A percentile compares a stretch with the other conserved stretches of the same genome.
Conservation (phyloP, 2,329 filamentous ascomycete genomes). For the Calonectria fujianensis region DNA sequence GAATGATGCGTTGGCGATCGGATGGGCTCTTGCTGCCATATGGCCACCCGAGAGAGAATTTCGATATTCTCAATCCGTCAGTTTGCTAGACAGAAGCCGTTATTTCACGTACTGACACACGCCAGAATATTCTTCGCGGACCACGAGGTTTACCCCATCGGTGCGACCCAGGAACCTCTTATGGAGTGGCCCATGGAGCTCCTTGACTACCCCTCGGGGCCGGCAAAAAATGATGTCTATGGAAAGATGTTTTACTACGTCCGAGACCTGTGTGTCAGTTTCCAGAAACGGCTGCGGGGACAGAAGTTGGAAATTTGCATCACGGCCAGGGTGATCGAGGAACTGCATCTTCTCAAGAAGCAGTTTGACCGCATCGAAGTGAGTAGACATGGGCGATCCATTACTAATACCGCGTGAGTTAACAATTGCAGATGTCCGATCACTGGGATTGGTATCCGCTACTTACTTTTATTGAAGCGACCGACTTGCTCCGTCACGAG, state of each 20-base stretch:
- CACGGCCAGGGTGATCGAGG: neutral
- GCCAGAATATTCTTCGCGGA: slow-evolving; percentile 46
- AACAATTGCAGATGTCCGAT: slow-evolving; percentile 43
- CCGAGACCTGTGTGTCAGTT: slow-evolving; percentile 45
- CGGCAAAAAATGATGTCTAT: slow-evolving; percentile 53
- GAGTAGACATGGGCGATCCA: neutral
- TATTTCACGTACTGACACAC: neutral
- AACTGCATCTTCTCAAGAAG: slow-evolving; percentile 21
- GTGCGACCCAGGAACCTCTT: slow-evolving; percentile 50
- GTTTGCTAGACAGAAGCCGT: slow-evolving; percentile 15
- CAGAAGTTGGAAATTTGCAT: slow-evolving; percentile 33
- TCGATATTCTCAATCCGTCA: slow-evolving; percentile 50
- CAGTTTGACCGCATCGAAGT: slow-evolving; percentile 48
- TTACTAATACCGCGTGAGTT: neutral
- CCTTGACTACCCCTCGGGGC: slow-evolving; percentile 43
- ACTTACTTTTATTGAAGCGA: slow-evolving; percentile 28
- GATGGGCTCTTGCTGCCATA: slow-evolving; percentile 53
- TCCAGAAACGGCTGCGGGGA: slow-evolving; percentile 44
- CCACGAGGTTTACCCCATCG: neutral
- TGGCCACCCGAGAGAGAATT: slow-evolving; percentile 45
- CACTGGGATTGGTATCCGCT: slow-evolving; percentile 44
- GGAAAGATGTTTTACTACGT: slow-evolving; percentile 57
- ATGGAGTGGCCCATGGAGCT: slow-evolving; percentile 56
- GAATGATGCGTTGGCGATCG: slow-evolving; percentile 45
- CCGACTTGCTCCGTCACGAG: slow-evolving; percentile 47